These are phyloP conservation scores for Sutorius eximius DNA, from an alignment of 1,284 basidiomycete species.

Conservation along the genomic window DNA sequence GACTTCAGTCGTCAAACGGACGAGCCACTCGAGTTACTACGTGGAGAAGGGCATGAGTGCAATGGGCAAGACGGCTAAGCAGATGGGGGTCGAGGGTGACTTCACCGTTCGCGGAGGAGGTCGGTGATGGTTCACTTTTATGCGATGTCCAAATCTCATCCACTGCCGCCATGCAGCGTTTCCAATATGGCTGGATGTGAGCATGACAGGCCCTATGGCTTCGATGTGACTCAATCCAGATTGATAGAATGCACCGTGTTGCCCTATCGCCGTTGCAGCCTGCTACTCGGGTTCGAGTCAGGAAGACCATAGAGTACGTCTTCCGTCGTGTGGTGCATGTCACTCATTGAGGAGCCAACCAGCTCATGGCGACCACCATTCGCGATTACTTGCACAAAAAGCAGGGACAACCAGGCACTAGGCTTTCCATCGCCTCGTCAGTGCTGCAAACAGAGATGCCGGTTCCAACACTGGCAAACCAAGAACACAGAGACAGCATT, in stretches of 20 bases:
- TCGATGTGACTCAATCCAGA: slow-evolving; percentile 5
- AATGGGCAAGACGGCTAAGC: slow-evolving; percentile 71
- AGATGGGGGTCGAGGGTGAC: slow-evolving; percentile 66
- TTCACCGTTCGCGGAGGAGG: slow-evolving; percentile 71
- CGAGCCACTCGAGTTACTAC: slow-evolving; percentile 81
- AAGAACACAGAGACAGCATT: slow-evolving; percentile 33
- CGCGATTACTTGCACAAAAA: slow-evolving; percentile 71
- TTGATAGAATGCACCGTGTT: slow-evolving; percentile 71
- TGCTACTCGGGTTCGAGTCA: slow-evolving; percentile 79
- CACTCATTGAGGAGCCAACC: slow-evolving; percentile 4
- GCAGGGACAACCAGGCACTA: slow-evolving; percentile 36
- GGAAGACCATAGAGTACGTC: slow-evolving; percentile 73
- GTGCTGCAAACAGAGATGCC: slow-evolving; percentile 35
- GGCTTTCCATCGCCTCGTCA: slow-evolving; percentile 27
- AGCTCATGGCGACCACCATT: slow-evolving; percentile 67
- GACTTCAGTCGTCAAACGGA: slow-evolving; percentile 72
- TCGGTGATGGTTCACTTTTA: slow-evolving; percentile 37
- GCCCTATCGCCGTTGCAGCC: slow-evolving; percentile 75
- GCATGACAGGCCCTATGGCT: slow-evolving; percentile 3
- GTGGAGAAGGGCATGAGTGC: slow-evolving; percentile 81
- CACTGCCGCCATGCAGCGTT: slow-evolving; percentile 51
- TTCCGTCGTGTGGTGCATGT: background rate
- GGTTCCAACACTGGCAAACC: slow-evolving; percentile 33
- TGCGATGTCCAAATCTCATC: slow-evolving; percentile 5
- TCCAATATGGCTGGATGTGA: slow-evolving; percentile 79